Evolutionary conservation across 306 rosid species (phyloP).

Genomic region (Lotus japonicus): DNA sequence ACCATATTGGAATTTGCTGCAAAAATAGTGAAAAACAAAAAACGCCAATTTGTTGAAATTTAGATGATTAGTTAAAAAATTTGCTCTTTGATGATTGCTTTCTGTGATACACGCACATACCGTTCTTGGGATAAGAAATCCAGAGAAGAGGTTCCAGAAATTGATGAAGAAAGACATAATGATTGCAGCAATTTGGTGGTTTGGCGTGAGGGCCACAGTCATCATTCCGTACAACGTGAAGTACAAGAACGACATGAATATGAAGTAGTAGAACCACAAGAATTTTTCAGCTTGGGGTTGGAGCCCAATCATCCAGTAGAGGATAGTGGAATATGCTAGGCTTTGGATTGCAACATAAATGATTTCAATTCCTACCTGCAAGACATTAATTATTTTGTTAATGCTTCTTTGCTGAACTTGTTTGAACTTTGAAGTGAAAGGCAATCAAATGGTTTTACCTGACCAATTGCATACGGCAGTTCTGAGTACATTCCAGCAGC

Average conservation of each 20-base stretch:
- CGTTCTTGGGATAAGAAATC: slow-evolving; percentile 41
- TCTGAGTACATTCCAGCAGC: slow-evolving; percentile 53
- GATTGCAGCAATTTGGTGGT: slow-evolving; percentile 45
- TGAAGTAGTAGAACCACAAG: slow-evolving; percentile 55
- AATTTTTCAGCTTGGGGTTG: slow-evolving; percentile 33
- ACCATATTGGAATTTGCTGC: slow-evolving; percentile 66
- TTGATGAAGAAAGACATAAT: slow-evolving; percentile 43
- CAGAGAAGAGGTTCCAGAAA: slow-evolving; percentile 58
- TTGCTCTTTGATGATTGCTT: not conserved
- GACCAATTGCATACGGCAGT: slow-evolving; percentile 50
- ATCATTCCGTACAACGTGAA: slow-evolving; percentile 65
- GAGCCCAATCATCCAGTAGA: slow-evolving; percentile 54
- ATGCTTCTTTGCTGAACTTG: no score
- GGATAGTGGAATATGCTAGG: slow-evolving; percentile 35
- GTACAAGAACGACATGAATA: slow-evolving; percentile 39
- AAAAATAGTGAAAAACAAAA: not conserved
- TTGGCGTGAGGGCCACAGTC: slow-evolving; percentile 57
- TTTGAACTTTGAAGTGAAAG: not conserved
- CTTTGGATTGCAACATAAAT: slow-evolving; percentile 47
- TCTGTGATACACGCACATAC: slow-evolving; percentile 28
- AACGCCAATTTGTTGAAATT: not conserved
- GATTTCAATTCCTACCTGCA: slow-evolving; percentile 50
- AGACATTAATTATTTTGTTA: not conserved
- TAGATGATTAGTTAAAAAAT: not conserved
- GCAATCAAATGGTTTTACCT: slow-evolving; percentile 27